Conservation (phyloP, 139 green algal genomes). For the Tetraselmis striata region DNA sequence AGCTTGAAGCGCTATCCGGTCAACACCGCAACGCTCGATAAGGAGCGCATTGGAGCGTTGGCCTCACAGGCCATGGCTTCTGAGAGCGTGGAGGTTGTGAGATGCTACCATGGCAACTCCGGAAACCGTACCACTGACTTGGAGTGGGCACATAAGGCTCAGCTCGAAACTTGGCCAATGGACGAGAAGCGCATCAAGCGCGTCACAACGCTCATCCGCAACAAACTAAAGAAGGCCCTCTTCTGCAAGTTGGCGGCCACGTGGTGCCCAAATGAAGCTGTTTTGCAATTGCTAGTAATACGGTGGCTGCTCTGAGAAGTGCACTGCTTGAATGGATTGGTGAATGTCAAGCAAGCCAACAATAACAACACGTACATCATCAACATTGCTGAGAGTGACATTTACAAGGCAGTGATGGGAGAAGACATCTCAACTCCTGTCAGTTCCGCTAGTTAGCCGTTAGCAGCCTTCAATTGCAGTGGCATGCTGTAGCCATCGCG, state of each 20-base stretch:
- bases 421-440: not conserved
- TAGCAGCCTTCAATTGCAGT: not conserved
- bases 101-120: not conserved
- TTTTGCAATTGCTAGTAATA: not conserved
- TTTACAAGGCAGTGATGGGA: not conserved
- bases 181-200: not conserved
- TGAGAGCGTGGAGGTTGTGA: not conserved
- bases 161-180: not conserved
- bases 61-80: not conserved
- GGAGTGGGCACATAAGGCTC: not conserved
- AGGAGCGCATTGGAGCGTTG: not conserved
- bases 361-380: not conserved
- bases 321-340: not conserved
- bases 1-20: not conserved
- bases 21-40: not conserved
- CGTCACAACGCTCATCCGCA: not conserved
- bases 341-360: not conserved
- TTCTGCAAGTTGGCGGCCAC: not conserved
- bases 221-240: not conserved
- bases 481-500: not conserved
- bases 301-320: not conserved
- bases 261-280: not conserved
- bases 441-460: not conserved
- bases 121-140: not conserved
- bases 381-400: not conserved